Evolutionary conservation across 495 filamentous ascomycete species (phyloP).

Genomic region (Staphylotrichum longicolle): DNA sequence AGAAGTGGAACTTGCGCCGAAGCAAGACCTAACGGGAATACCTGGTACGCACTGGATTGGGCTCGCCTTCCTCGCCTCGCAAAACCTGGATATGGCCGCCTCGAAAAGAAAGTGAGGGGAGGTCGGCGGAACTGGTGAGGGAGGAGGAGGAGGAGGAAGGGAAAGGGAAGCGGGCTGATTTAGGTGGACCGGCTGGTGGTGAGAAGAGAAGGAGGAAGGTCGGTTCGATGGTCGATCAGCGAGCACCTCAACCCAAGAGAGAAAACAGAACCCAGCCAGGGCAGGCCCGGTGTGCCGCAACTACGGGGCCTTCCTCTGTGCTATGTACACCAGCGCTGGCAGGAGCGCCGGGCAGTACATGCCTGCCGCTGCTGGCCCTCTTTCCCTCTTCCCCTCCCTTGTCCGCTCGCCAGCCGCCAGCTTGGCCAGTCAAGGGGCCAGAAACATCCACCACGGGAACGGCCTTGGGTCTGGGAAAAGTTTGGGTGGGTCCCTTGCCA

Average conservation of each 20-base stretch:
- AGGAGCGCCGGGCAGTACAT: constrained; percentile 22
- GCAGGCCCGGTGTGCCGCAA: constrained; percentile 31
- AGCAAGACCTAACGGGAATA: neutral
- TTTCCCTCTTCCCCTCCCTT: neutral
- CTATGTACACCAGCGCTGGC: constrained; percentile 2
- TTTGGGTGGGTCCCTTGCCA: constrained; percentile 3
- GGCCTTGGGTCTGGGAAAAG: constrained; percentile 20
- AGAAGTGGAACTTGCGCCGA: neutral
- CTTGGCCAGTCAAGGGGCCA: constrained; percentile 30
- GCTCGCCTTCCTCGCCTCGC: constrained; percentile 41
- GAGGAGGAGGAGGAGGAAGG: constrained; percentile 32
- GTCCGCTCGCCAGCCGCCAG: constrained; percentile 27
- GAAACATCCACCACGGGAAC: constrained; percentile 29
- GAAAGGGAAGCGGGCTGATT: constrained; percentile 41
- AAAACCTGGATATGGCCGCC: constrained; percentile 25
- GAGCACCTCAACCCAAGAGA: constrained; percentile 13
- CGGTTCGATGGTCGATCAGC: constrained; percentile 14
- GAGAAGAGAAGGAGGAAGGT: constrained; percentile 30
- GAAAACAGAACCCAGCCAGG: constrained; percentile 27
- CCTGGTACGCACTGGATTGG: neutral
- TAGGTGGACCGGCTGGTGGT: constrained; percentile 38
- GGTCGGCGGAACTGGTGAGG: constrained; percentile 38
- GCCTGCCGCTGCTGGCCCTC: constrained; percentile 17
- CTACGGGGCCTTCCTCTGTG: constrained; percentile 15
- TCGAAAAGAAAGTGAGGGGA: constrained; percentile 38